Evolutionary conservation across 306 rosid species (phyloP), one percentile per base, ranked within the genome.

Genomic region (Aeschynomene evenia): DNA sequence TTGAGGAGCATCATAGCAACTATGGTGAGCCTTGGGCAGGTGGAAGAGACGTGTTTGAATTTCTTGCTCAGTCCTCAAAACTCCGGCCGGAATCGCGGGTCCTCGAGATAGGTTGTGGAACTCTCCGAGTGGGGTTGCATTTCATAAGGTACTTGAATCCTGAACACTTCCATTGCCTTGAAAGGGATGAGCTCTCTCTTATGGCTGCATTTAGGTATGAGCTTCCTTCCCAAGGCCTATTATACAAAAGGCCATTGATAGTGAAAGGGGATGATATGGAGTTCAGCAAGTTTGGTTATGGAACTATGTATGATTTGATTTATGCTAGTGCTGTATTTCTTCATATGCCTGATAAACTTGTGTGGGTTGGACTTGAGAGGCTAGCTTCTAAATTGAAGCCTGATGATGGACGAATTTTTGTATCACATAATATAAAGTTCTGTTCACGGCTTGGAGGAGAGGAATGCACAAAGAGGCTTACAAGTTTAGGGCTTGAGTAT

Each of bases 1-100:
- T 91, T 11, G 98, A 92, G 76, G 86, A 92, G 85, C 96, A 89
- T 70, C 98, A 89, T 70, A 92, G 96, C 83, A 92, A 92, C 83
- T 89, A 92, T 10, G 98, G 96, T 1, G 98, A 92, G 66, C 96
- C 98, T 18, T 92, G 96, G 98, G 98, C 98, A 7, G 96, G 98
- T 5, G 98, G 96, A 72, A 80, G 98, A 59, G 98, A 89, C 23
- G 95, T 89, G 31, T 87, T 85, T 69, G 98, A 89, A 78, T 92
- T 89, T 76, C 90, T 92, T 46, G 96, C 91, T 15, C 80, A 86
- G 63, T 68, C 90, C 39, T 20, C 80, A 70, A 81, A 83, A 42
- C 85, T 92, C 63, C 84, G 22, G 63, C 89, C 92, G 1, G 72
- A 85, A 33, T 86, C 89, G 0, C 73, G 13, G 36, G 95, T 92